These are phyloP conservation scores for Cordyceps cicadae DNA, from an alignment of 2,329 filamentous ascomycete genomes.

Conservation along the genomic window DNA sequence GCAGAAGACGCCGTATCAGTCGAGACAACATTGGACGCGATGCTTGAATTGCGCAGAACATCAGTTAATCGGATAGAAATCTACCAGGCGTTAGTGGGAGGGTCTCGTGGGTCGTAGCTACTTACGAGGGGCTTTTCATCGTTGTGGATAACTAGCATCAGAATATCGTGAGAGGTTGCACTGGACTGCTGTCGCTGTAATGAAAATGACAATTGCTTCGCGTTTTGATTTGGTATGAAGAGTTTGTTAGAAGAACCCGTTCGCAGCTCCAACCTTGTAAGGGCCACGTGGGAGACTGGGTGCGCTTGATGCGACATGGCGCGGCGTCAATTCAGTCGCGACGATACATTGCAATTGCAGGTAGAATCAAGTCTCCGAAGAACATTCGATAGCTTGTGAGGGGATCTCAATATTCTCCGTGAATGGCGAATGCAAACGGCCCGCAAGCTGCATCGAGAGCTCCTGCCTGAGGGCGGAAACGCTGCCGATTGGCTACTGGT, in stretches of 20 bases:
- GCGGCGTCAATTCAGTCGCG: too few species aligned
- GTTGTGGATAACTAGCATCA: neutral
- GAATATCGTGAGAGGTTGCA: neutral
- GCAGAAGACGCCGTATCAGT: constrained; percentile 13
- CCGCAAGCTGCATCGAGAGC: neutral
- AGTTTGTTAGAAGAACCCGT: neutral
- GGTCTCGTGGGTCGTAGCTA: neutral
- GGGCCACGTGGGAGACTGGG: neutral
- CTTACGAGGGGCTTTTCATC: constrained; percentile 6
- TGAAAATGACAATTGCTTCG: neutral
- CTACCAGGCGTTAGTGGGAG: neutral
- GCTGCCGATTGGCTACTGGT: constrained; percentile 9
- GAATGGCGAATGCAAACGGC: neutral
- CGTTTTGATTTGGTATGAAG: constrained; percentile 1
- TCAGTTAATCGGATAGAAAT: constrained; percentile 9
- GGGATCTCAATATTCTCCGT: neutral
- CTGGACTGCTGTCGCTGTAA: neutral
- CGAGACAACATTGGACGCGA: neutral
- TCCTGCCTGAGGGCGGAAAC: neutral
- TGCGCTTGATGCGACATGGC: constrained; percentile 1
- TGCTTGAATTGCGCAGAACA: neutral
- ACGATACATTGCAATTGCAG: neutral
- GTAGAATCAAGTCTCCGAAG: neutral
- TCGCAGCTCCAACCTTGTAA: constrained; percentile 1
- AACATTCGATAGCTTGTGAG: neutral